These are phyloP conservation scores for Hypsizygus ulmarius DNA, from an alignment of 1,284 basidiomycete species.

Conservation along the genomic window DNA sequence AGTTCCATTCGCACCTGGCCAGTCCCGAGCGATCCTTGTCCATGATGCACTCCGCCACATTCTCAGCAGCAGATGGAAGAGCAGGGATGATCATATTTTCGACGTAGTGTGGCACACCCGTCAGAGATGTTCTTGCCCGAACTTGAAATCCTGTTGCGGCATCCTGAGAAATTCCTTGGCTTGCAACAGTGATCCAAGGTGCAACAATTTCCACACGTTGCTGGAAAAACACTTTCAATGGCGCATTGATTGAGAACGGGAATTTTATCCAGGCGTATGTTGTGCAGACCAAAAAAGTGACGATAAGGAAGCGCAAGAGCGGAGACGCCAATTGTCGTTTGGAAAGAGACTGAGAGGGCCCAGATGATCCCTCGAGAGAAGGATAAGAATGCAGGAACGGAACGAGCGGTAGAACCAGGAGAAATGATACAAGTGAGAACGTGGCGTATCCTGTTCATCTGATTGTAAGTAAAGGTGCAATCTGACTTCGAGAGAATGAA, in stretches of 20 bases:
- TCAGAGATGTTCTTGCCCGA: conserved; percentile 39
- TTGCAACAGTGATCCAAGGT: conserved; percentile 16
- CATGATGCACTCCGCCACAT: conserved; percentile 27
- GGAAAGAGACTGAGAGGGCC: conserved; percentile 10
- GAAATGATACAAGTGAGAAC: conserved; percentile 43
- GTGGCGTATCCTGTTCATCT: conserved; percentile 48
- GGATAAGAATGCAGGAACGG: conserved; percentile 16
- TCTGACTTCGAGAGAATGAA: no score
- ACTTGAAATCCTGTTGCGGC: conserved; percentile 6
- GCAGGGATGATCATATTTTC: conserved; percentile 41
- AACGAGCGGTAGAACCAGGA: conserved; percentile 59
- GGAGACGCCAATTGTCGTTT: conserved; percentile 7
- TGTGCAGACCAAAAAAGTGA: conserved; percentile 4
- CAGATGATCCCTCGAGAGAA: conserved; percentile 3
- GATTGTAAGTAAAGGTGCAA: conserved; percentile 3
- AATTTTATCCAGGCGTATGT: conserved; percentile 37
- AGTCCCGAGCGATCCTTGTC: conserved; percentile 26
- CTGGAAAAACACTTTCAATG: conserved; percentile 68
- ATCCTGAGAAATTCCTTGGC: background rate
- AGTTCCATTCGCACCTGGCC: conserved; percentile 37
- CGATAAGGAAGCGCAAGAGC: conserved; percentile 3
- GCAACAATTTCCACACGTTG: conserved; percentile 50
- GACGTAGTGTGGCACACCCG: conserved; percentile 46
- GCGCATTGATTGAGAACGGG: conserved; percentile 60
- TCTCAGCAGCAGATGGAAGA: conserved; percentile 51